phyloP scores from a whole-genome alignment of 805 yeast species.

The Martiniozyma abietophila region DNA sequence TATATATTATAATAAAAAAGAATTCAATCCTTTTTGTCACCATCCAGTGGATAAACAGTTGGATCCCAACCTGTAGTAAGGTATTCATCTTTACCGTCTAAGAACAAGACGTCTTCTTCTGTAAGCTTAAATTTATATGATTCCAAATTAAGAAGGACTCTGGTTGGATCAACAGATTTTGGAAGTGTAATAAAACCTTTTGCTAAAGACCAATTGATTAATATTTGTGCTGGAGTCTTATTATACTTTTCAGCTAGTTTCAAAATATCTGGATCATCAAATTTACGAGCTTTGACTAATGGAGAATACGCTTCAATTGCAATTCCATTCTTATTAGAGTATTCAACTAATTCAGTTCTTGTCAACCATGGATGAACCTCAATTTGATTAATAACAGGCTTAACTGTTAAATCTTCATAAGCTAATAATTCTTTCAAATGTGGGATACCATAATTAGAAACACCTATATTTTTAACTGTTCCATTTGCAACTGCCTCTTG shows the following conservation, averaged over 20 bases:
- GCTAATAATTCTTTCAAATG: conserved; percentile 35
- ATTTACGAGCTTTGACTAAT: conserved; percentile 42
- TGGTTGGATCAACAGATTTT: conserved; percentile 22
- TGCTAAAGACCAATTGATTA: conserved; percentile 57
- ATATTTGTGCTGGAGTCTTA: conserved; percentile 45
- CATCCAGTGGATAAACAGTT: conserved; percentile 16
- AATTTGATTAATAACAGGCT: conserved; percentile 41
- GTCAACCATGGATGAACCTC: conserved; percentile 42
- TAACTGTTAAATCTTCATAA: conserved; percentile 33
- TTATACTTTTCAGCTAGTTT: conserved; percentile 39
- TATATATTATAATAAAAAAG: too few species aligned
- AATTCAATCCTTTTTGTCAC: too few species aligned
- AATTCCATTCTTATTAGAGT: conserved; percentile 35
- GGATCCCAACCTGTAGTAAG: conserved; percentile 18
- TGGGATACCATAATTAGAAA: conserved; percentile 48
- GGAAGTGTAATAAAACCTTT: conserved; percentile 42
- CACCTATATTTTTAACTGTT: conserved; percentile 45
- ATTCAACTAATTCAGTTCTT: conserved; percentile 35
- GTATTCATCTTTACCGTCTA: conserved; percentile 29
- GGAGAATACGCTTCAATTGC: conserved; percentile 55
- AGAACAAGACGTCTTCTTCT: conserved; percentile 26
- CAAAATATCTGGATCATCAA: conserved; percentile 33
- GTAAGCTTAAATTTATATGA: conserved; percentile 32
- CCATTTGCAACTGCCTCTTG: conserved; percentile 48
- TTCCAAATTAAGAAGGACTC: conserved; percentile 33